Conservation (phyloP, 2,329 filamentous ascomycete species). For the Aspergillus sp. region DNA sequence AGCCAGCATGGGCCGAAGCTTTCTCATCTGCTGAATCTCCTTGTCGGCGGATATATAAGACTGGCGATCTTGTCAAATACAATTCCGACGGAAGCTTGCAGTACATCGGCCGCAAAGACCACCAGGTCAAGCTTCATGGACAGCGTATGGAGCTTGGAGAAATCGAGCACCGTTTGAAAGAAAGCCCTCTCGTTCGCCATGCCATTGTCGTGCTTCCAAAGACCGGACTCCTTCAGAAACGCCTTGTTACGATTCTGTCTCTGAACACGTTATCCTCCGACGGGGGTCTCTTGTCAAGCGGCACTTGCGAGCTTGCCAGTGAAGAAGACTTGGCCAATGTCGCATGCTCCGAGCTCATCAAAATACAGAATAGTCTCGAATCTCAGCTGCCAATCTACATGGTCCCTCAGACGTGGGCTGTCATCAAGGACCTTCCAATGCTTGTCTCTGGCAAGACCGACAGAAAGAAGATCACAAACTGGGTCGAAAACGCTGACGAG, state of each 20-base stretch:
- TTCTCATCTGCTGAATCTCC: slow-evolving; percentile 7
- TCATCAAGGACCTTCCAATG: slow-evolving; percentile 32
- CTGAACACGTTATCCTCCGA: slow-evolving; percentile 19
- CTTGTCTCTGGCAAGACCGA: slow-evolving; percentile 31
- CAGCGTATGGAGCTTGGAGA: slow-evolving; percentile 54
- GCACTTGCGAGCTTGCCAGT: slow-evolving; percentile 24
- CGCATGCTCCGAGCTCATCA: slow-evolving; percentile 21
- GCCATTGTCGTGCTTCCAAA: slow-evolving; percentile 37
- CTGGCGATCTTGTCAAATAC: slow-evolving; percentile 24
- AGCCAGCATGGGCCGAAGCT: slow-evolving; percentile 18
- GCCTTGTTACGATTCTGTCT: slow-evolving; percentile 38
- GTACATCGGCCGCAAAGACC: slow-evolving; percentile 52
- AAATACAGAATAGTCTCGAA: slow-evolving; percentile 30
- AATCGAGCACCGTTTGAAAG: slow-evolving; percentile 32
- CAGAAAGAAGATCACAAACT: slow-evolving; percentile 30
- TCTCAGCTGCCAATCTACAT: slow-evolving; percentile 38
- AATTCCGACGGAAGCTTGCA: slow-evolving; percentile 24
- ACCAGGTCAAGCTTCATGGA: slow-evolving; percentile 57
- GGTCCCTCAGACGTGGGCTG: slow-evolving; percentile 34
- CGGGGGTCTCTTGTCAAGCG: slow-evolving; percentile 18
- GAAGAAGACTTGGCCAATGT: slow-evolving; percentile 12
- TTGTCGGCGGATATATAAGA: slow-evolving; percentile 17
- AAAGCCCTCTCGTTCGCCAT: slow-evolving; percentile 26
- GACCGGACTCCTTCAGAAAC: slow-evolving; percentile 32
- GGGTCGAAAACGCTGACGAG: slow-evolving; percentile 37